phyloP scores from a whole-genome alignment of 371 early-diverging fungal species.

The Mortierella sp. region DNA sequence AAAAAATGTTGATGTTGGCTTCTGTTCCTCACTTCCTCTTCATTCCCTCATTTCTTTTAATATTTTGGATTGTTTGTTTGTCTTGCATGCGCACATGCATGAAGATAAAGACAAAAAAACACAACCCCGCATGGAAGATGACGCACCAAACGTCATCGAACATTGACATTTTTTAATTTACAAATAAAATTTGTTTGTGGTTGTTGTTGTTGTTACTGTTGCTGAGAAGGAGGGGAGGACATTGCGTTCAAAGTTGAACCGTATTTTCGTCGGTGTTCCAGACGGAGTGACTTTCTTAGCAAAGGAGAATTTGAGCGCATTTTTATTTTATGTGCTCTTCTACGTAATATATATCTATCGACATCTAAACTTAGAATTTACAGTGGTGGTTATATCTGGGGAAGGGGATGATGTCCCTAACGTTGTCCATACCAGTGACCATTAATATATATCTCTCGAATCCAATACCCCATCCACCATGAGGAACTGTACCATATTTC shows the following conservation, averaged over 20 bases:
- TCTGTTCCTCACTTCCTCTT: too few relatives aligned
- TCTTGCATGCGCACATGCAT: too few relatives aligned
- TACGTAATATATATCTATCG: background rate
- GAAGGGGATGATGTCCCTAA: conserved; percentile 88
- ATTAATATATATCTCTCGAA: conserved; percentile 87
- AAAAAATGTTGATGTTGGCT: too few relatives aligned
- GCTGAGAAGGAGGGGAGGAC: background rate
- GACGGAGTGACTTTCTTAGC: too few relatives aligned
- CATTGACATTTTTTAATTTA: background rate
- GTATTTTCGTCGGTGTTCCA: background rate
- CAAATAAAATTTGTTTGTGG: background rate
- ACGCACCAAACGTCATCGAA: too few relatives aligned
- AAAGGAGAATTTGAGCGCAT: background rate
- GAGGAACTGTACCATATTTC: conserved; percentile 86
- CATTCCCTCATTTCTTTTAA: too few relatives aligned
- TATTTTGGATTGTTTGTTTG: too few relatives aligned
- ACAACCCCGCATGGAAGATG: background rate
- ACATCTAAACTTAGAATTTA: conserved; percentile 27
- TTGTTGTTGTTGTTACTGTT: background rate
- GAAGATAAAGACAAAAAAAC: too few relatives aligned
- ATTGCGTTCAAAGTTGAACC: too few relatives aligned
- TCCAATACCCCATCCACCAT: conserved; percentile 96
- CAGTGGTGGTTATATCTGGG: conserved; percentile 76
- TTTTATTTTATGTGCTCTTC: background rate
- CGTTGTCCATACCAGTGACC: conserved; percentile 85